phyloP scores from a whole-genome alignment of 108 stramenopile species.

The Thalassiosira profunda region DNA sequence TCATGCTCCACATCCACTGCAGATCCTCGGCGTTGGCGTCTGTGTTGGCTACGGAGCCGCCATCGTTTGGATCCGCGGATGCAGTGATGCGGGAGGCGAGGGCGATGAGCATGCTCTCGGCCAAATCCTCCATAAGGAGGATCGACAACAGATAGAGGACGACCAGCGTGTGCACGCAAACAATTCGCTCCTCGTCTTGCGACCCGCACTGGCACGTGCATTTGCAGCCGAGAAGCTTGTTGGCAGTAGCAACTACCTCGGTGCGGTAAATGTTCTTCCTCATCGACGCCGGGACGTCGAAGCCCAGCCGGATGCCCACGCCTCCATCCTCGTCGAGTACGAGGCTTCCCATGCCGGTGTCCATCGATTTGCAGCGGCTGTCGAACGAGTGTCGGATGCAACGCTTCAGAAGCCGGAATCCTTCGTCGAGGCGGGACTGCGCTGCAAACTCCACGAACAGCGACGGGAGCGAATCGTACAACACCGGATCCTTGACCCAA shows the following conservation, averaged over 20 bases:
- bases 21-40: too few species aligned
- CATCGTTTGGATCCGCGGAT: too few species aligned
- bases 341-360: slow-evolving; percentile 3
- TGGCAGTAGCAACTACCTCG: slow-evolving; percentile 3
- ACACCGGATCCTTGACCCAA: slow-evolving; percentile 10
- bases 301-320: slow-evolving; percentile 6
- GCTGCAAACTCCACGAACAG: slow-evolving; percentile 12
- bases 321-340: slow-evolving; percentile 3
- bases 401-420: slow-evolving; percentile 10
- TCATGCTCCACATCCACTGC: slow-evolving; percentile 1
- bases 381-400: slow-evolving; percentile 15
- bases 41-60: too few species aligned
- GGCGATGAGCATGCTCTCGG: slow-evolving; percentile 7
- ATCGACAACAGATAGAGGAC: background rate
- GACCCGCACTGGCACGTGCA: slow-evolving; percentile 30
- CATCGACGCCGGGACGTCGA: slow-evolving; percentile 15
- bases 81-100: slow-evolving; percentile 8
- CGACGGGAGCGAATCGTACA: slow-evolving; percentile 5
- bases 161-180: slow-evolving; percentile 6
- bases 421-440: slow-evolving; percentile 6
- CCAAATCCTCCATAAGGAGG: slow-evolving; percentile 12
- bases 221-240: slow-evolving; percentile 18
- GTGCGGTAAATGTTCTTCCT: slow-evolving; percentile 9
- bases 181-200: background rate
- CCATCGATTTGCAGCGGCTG: slow-evolving; percentile 6